phyloP scores from a whole-genome alignment of 768 basidiomycete genomes.

The Suillus discolor region DNA sequence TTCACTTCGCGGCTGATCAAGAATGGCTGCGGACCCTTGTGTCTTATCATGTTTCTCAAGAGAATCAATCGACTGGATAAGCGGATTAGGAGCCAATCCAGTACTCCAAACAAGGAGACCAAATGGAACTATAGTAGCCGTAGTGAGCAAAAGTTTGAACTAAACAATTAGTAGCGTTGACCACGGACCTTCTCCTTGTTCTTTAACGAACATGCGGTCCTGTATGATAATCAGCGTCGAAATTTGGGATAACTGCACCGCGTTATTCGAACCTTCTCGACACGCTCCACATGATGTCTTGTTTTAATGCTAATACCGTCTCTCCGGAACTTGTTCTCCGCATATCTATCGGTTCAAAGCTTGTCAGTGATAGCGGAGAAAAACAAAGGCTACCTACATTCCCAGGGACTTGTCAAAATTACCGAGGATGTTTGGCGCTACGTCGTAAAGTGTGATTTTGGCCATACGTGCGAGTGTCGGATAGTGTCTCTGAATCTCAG shows the following conservation, averaged over 20 bases:
- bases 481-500: slow-evolving; percentile 64
- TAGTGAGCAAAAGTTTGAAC: slow-evolving; percentile 8
- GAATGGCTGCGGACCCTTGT: slow-evolving; percentile 42
- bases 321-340: slow-evolving; percentile 68
- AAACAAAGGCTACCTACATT: slow-evolving; percentile 40
- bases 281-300: slow-evolving; percentile 71
- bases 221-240: slow-evolving; percentile 24
- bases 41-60: slow-evolving; percentile 65
- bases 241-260: neutral
- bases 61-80: slow-evolving; percentile 61
- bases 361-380: slow-evolving; percentile 9
- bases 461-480: slow-evolving; percentile 64
- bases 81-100: slow-evolving; percentile 80
- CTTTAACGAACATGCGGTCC: slow-evolving; percentile 70
- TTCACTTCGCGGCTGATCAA: slow-evolving; percentile 21
- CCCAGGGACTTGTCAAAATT: slow-evolving; percentile 70
- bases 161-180: slow-evolving; percentile 11
- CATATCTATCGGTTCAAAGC: slow-evolving; percentile 46
- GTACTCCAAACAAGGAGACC: slow-evolving; percentile 90
- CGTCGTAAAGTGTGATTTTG: slow-evolving; percentile 81
- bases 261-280: slow-evolving; percentile 50
- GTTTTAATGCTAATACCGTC: slow-evolving; percentile 77
- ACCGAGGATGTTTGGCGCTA: slow-evolving; percentile 75
- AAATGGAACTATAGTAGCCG: slow-evolving; percentile 58
- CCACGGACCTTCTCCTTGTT: slow-evolving; percentile 64